These are phyloP conservation scores for Hura crepitans DNA, from an alignment of 441 rosid species.

Conservation along the genomic window DNA sequence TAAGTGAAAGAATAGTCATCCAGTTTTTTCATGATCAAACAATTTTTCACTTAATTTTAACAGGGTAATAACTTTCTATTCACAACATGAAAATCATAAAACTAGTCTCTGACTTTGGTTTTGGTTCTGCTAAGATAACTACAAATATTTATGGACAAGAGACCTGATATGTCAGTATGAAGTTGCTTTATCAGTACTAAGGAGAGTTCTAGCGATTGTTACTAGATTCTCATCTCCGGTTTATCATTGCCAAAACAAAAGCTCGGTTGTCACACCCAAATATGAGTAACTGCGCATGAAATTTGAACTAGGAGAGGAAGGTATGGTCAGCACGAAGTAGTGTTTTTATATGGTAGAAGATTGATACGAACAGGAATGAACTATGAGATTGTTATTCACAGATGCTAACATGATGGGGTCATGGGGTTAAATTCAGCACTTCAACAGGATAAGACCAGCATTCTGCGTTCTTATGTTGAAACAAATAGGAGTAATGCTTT, in stretches of 20 bases:
- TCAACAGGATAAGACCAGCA: background rate
- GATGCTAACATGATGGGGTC: background rate
- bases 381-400: background rate
- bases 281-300: background rate
- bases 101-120: background rate
- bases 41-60: background rate
- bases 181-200: background rate
- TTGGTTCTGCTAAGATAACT: background rate
- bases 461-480: background rate
- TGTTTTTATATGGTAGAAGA: background rate
- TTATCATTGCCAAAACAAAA: background rate
- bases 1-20: background rate
- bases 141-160: background rate
- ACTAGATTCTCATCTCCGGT: background rate
- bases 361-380: background rate
- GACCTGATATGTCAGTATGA: background rate
- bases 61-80: background rate
- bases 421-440: background rate
- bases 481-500: background rate
- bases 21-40: background rate
- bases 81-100: background rate
- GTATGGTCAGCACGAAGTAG: background rate
- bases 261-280: background rate
- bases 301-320: background rate
- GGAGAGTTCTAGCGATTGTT: background rate